phyloP scores from a whole-genome alignment of 2,329 filamentous ascomycete genomes.

The Claviceps citrina region DNA sequence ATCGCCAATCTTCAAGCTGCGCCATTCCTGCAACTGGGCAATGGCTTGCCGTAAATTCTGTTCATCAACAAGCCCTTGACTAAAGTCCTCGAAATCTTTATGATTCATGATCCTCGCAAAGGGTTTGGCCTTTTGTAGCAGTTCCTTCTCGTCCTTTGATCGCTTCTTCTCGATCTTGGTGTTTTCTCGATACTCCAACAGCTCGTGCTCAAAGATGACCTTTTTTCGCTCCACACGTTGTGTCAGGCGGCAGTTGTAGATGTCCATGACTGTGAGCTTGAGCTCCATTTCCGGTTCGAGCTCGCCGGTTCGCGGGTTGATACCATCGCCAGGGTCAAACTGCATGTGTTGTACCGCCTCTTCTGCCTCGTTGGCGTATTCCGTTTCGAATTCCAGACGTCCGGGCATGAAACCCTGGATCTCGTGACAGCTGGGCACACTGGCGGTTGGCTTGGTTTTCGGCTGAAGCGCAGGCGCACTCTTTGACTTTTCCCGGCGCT shows the following conservation, averaged over 20 bases:
- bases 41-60: conserved; percentile 85
- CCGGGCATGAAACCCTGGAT: conserved; percentile 98
- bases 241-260: conserved; percentile 86
- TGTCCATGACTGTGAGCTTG: conserved; percentile 95
- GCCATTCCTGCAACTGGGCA: conserved; percentile 83
- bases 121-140: conserved; percentile 86
- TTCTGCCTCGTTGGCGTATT: conserved; percentile 94
- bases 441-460: conserved; percentile 91
- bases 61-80: conserved; percentile 75
- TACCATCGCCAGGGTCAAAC: conserved; percentile 88
- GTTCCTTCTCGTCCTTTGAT: conserved; percentile 84
- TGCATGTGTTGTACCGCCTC: conserved; percentile 97
- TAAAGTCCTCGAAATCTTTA: conserved; percentile 74
- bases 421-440: conserved; percentile 90
- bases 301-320: conserved; percentile 70
- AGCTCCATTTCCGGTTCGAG: conserved; percentile 92
- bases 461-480: conserved; percentile 69
- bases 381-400: conserved; percentile 90
- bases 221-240: conserved; percentile 89
- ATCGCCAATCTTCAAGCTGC: conserved; percentile 67
- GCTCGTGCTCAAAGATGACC: conserved; percentile 86
- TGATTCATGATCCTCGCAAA: conserved; percentile 96
- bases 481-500: conserved; percentile 75
- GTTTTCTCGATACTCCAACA: conserved; percentile 89
- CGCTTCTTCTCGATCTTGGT: conserved; percentile 81